Percentiles rank a stretch among this genome's conserved stretches.
phyloP scores from a whole-genome alignment of 169 alveolate species.

The Haemoproteus tartakovskyi region DNA sequence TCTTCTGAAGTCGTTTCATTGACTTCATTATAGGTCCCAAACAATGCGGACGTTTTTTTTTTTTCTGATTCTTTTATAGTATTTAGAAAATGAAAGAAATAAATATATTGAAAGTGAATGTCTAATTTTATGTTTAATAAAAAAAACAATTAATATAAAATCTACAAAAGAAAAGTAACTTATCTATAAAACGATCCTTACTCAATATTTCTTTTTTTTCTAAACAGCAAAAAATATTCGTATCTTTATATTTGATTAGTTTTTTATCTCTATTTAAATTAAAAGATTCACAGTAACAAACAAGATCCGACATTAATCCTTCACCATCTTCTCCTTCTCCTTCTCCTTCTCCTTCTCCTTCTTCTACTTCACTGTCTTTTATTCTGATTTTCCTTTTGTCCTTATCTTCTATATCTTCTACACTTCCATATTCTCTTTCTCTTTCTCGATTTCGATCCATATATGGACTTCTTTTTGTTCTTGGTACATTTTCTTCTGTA shows the following conservation, averaged over 20 bases:
- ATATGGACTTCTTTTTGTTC: too few relatives aligned
- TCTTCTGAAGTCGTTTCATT: too few relatives aligned
- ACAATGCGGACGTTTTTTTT: too few relatives aligned
- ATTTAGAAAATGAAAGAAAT: conserved; percentile 25
- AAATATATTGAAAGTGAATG: conserved; percentile 18
- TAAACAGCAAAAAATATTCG: conserved; percentile 1
- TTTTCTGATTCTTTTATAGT: too few relatives aligned
- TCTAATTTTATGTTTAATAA: conserved; percentile 34
- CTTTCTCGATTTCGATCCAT: not conserved
- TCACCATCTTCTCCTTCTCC: not conserved
- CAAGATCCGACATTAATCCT: too few relatives aligned
- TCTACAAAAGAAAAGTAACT: conserved; percentile 18
- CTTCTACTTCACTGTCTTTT: not conserved
- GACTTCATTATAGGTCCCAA: too few relatives aligned
- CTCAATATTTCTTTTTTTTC: too few relatives aligned
- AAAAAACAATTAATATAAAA: conserved; percentile 55
- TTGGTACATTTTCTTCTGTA: not conserved
- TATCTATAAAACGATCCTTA: not conserved
- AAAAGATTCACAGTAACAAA: conserved; percentile 35
- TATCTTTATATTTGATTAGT: conserved; percentile 8
- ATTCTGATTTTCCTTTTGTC: not conserved
- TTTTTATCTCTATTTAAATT: conserved; percentile 12
- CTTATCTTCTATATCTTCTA: not conserved
- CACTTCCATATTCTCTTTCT: not conserved
- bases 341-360: not conserved